These are phyloP conservation scores for Sorghum bicolor DNA, from an alignment of 176 grass and related monocot species.

Conservation along the genomic window DNA sequence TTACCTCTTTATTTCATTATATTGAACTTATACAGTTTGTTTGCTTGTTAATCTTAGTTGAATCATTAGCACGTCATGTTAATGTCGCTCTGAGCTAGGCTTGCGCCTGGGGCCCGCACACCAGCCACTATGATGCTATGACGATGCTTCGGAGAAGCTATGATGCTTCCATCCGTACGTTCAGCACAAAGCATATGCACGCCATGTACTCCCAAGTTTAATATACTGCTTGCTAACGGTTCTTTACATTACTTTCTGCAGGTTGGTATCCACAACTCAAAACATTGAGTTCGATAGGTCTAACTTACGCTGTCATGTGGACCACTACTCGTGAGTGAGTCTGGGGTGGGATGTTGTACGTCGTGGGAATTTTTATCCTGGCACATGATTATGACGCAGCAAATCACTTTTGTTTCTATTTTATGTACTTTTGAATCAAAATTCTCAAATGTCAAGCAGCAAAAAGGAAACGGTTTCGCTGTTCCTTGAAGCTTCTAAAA, in stretches of 20 bases:
- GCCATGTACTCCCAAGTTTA: constrained; percentile 4
- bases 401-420: constrained; percentile 12
- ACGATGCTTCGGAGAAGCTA: constrained; percentile 2
- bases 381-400: constrained; percentile 35
- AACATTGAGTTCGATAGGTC: background rate
- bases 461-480: background rate
- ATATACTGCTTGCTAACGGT: background rate
- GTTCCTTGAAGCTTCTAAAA: constrained; percentile 35
- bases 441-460: constrained; percentile 18
- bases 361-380: background rate
- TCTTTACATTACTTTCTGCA: constrained; percentile 18
- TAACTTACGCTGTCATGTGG: constrained; percentile 25
- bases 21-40: background rate
- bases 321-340: constrained; percentile 14
- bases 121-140: background rate
- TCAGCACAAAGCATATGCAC: background rate
- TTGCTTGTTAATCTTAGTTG: background rate
- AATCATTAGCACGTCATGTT: constrained; percentile 23
- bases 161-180: constrained; percentile 5
- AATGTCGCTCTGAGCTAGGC: background rate
- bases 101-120: background rate
- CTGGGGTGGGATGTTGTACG: background rate
- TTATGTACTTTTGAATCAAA: constrained; percentile 1
- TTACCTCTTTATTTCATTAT: background rate
- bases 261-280: background rate